phyloP scores from a whole-genome alignment of 2,329 filamentous ascomycete species.

The Dactylonectria estremocensis region DNA sequence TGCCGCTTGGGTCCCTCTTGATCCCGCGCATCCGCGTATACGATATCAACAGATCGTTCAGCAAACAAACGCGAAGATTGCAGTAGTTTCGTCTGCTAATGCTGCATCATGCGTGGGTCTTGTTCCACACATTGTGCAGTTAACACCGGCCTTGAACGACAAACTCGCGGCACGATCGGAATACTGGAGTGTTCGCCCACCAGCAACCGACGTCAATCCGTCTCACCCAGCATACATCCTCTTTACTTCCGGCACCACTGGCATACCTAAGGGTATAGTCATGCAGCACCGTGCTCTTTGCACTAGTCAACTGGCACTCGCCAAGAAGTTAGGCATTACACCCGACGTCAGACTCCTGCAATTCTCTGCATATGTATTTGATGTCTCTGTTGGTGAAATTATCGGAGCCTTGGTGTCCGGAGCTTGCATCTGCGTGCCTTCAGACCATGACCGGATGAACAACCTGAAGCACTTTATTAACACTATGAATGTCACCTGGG shows the following conservation, averaged over 20 bases:
- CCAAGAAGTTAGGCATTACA: slow-evolving; percentile 9
- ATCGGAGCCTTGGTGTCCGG: slow-evolving; percentile 3
- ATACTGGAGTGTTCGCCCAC: background rate
- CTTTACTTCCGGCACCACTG: slow-evolving; percentile 35
- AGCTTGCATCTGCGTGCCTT: slow-evolving; percentile 33
- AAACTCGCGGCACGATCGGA: slow-evolving; percentile 1
- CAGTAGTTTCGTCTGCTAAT: slow-evolving; percentile 2
- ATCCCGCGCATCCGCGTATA: slow-evolving; percentile 37
- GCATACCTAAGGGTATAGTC: slow-evolving; percentile 7
- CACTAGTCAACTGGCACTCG: slow-evolving; percentile 11
- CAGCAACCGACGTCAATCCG: background rate
- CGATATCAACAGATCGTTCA: slow-evolving; percentile 29
- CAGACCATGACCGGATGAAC: slow-evolving; percentile 39
- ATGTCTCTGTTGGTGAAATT: slow-evolving; percentile 13
- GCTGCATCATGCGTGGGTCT: background rate
- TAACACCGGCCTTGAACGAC: slow-evolving; percentile 4
- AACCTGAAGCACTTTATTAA: slow-evolving; percentile 37
- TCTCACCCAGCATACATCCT: slow-evolving; percentile 15
- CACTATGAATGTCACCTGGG: slow-evolving; percentile 33
- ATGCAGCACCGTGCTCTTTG: slow-evolving; percentile 12
- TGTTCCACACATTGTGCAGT: slow-evolving; percentile 1
- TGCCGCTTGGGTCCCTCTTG: slow-evolving; percentile 44
- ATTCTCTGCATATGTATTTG: slow-evolving; percentile 19
- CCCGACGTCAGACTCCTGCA: slow-evolving; percentile 7
- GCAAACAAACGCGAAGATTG: slow-evolving; percentile 15